Evolutionary conservation across 73 alveolate species (phyloP).

Genomic region (Paramecium caudatum): DNA sequence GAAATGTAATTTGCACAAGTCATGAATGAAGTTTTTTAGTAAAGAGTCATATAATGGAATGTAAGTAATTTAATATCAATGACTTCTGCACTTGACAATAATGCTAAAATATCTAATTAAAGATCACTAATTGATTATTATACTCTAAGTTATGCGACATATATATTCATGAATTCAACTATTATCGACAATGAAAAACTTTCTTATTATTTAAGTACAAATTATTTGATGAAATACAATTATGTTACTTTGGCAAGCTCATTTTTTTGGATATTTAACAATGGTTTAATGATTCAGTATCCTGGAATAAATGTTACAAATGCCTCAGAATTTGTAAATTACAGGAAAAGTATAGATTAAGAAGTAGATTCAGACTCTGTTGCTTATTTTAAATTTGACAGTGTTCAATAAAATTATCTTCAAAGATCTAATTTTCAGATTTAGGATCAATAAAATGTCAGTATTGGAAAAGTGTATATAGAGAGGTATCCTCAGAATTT

Average conservation of each 20-base stretch:
- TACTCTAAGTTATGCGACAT: slow-evolving; percentile 26
- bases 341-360: slow-evolving; percentile 42
- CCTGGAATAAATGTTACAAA: slow-evolving; percentile 68
- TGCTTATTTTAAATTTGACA: not conserved
- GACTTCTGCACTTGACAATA: not conserved
- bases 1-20: slow-evolving; percentile 30
- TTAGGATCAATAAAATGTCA: not conserved
- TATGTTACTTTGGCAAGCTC: slow-evolving; percentile 24
- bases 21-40: slow-evolving; percentile 51
- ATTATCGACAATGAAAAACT: not conserved
- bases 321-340: not conserved
- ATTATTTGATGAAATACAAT: slow-evolving; percentile 47
- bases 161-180: not conserved
- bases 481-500: slow-evolving; percentile 4
- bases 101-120: not conserved
- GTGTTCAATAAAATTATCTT: slow-evolving; percentile 7
- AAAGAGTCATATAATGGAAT: slow-evolving; percentile 9
- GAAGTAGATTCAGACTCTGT: not conserved
- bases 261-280: slow-evolving; percentile 38
- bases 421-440: slow-evolving; percentile 25
- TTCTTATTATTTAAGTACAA: not conserved
- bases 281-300: slow-evolving; percentile 48
- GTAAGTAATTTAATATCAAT: not conserved
- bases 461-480: slow-evolving; percentile 24
- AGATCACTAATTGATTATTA: not conserved